A percentile compares a stretch with the other conserved stretches of the same genome.
phyloP scores from a whole-genome alignment of 192 early-diverging fungal genomes.

The Rhizoclosmatium sp. region DNA sequence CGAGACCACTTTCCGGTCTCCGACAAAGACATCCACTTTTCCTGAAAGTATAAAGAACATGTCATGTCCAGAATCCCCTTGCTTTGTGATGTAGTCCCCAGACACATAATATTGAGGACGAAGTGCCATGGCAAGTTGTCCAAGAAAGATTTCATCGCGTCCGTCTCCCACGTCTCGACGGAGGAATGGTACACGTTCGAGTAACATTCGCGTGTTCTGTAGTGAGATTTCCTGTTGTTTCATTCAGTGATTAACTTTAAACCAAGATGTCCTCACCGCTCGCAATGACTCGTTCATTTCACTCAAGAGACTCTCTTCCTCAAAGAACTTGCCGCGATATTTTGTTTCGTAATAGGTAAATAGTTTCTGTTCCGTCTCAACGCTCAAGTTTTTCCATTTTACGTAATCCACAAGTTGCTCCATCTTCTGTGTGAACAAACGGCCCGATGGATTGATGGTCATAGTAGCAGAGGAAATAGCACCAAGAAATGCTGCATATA shows the following conservation, averaged over 20 bases:
- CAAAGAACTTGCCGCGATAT: slow-evolving; percentile 44
- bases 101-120: slow-evolving; percentile 27
- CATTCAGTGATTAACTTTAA: background rate
- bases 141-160: slow-evolving; percentile 38
- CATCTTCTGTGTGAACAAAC: slow-evolving; percentile 39
- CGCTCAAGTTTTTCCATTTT: slow-evolving; percentile 35
- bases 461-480: slow-evolving; percentile 29
- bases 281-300: slow-evolving; percentile 43
- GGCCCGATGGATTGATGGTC: slow-evolving; percentile 29
- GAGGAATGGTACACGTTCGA: slow-evolving; percentile 43
- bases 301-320: slow-evolving; percentile 32
- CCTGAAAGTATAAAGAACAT: slow-evolving; percentile 49
- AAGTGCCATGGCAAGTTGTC: slow-evolving; percentile 27
- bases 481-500: slow-evolving; percentile 37
- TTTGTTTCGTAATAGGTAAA: slow-evolving; percentile 39
- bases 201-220: slow-evolving; percentile 35
- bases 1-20: slow-evolving; percentile 19
- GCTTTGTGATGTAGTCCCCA: slow-evolving; percentile 37
- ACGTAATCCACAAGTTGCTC: slow-evolving; percentile 45
- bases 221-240: slow-evolving; percentile 43
- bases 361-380: slow-evolving; percentile 27
- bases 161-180: slow-evolving; percentile 35
- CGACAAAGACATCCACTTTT: slow-evolving; percentile 31
- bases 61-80: slow-evolving; percentile 37
- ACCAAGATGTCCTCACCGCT: slow-evolving; percentile 15